These are phyloP conservation scores for Trichoderma afroharzianum DNA, from an alignment of 2,329 filamentous ascomycete genomes.

Conservation along the genomic window DNA sequence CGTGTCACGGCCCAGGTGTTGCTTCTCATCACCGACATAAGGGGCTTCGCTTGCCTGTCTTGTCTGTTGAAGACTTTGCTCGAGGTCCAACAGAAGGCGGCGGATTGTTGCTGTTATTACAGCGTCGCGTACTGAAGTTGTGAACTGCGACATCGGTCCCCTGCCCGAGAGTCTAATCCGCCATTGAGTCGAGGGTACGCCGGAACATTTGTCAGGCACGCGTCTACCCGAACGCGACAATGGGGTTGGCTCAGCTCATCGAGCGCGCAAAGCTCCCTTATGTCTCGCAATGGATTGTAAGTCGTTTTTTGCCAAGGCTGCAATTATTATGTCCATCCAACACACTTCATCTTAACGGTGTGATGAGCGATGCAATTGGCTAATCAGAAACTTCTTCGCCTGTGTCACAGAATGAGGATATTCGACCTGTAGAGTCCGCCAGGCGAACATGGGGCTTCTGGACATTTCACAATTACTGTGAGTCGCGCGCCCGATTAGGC, in stretches of 20 bases:
- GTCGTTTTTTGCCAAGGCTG: constrained; percentile 1
- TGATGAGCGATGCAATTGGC: neutral
- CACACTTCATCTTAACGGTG: neutral
- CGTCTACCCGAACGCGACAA: neutral
- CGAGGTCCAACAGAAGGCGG: neutral
- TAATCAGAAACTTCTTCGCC: neutral
- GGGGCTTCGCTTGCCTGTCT: neutral
- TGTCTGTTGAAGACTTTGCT: neutral
- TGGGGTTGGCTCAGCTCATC: constrained; percentile 20
- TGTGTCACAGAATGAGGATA: constrained; percentile 44
- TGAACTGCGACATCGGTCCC: neutral
- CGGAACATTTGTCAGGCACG: neutral
- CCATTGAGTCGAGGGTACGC: neutral
- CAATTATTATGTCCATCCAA: neutral
- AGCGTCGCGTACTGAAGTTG: neutral
- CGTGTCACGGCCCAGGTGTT: neutral
- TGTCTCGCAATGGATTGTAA: constrained; percentile 34
- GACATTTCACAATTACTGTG: constrained; percentile 45
- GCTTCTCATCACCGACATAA: neutral
- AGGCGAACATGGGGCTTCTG: constrained; percentile 42
- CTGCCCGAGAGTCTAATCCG: neutral
- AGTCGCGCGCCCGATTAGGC: constrained; percentile 8
- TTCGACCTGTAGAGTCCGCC: constrained; percentile 43
- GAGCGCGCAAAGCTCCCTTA: constrained; percentile 28
- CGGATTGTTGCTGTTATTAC: neutral